Evolutionary conservation across 441 rosid species (phyloP).

Genomic region (Geranium incanum): DNA sequence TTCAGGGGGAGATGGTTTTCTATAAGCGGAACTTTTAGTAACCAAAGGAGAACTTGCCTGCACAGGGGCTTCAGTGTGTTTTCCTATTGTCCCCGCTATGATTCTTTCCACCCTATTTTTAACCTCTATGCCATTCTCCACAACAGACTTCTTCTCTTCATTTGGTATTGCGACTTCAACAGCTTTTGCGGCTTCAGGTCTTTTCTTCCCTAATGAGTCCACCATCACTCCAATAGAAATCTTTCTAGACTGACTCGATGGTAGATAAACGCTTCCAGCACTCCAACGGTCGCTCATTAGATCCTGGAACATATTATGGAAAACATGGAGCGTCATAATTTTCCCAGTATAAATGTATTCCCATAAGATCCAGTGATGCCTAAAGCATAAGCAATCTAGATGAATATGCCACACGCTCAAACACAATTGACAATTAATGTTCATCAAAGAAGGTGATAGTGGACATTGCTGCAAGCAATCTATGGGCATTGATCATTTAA

Average conservation of each 20-base stretch:
- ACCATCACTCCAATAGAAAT: constrained; percentile 63
- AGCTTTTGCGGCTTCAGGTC: not conserved
- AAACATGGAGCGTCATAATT: constrained; percentile 3
- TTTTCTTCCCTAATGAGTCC: constrained; percentile 31
- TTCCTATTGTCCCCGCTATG: constrained; percentile 28
- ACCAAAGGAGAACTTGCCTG: constrained; percentile 53
- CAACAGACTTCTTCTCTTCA: constrained; percentile 23
- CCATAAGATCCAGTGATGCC: not conserved
- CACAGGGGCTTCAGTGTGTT: constrained; percentile 29
- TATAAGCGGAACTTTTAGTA: constrained; percentile 33
- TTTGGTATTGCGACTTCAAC: constrained; percentile 5
- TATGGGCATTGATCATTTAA: constrained; percentile 1
- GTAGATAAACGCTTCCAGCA: constrained; percentile 45
- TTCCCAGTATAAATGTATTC: not conserved
- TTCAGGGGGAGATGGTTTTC: constrained; percentile 33
- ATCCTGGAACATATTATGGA: constrained; percentile 37
- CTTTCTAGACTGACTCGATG: constrained; percentile 69
- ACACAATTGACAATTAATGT: not conserved
- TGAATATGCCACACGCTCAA: not conserved
- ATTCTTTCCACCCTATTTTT: constrained; percentile 25
- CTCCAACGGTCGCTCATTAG: constrained; percentile 46
- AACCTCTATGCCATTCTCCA: constrained; percentile 23
- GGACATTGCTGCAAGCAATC: constrained; percentile 1
- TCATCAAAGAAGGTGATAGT: constrained; percentile 6
- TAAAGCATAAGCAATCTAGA: not conserved